phyloP scores from a whole-genome alignment of 768 basidiomycete genomes.

The Phanerochaete sordida region DNA sequence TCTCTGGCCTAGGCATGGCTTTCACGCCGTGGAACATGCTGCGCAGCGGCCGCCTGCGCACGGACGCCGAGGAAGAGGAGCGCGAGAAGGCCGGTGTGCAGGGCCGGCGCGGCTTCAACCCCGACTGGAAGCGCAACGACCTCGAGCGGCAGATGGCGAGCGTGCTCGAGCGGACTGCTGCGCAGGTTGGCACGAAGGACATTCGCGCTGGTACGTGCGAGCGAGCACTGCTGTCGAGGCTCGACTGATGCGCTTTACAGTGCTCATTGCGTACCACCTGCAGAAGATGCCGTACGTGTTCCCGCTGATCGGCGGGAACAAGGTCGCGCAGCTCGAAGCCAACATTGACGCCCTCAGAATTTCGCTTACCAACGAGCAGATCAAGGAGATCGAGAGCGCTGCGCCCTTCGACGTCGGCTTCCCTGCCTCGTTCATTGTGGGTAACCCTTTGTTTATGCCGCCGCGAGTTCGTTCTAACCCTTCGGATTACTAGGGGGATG shows the following conservation, averaged over 20 bases:
- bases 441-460: too few relatives aligned
- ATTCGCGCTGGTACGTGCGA: slow-evolving; percentile 8
- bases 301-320: slow-evolving; percentile 46
- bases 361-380: slow-evolving; percentile 37
- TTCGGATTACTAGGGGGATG: neutral
- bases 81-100: slow-evolving; percentile 25
- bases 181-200: slow-evolving; percentile 36
- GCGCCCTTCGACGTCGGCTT: slow-evolving; percentile 44
- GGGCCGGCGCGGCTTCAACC: too few relatives aligned
- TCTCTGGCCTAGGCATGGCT: slow-evolving; percentile 35
- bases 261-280: slow-evolving; percentile 49
- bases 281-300: slow-evolving; percentile 48
- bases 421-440: slow-evolving; percentile 35
- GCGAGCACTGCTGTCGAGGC: too few relatives aligned
- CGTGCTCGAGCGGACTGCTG: slow-evolving; percentile 46
- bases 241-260: too few relatives aligned
- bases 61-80: slow-evolving; percentile 30
- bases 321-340: slow-evolving; percentile 41
- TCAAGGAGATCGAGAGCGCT: slow-evolving; percentile 38
- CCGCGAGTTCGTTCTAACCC: neutral
- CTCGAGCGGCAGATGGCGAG: slow-evolving; percentile 34
- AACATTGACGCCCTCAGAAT: slow-evolving; percentile 48
- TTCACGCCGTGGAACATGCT: slow-evolving; percentile 37
- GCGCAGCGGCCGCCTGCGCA: slow-evolving; percentile 33
- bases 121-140: slow-evolving; percentile 41